phyloP scores from a whole-genome alignment of 768 basidiomycete species.

The Russula sp. region DNA sequence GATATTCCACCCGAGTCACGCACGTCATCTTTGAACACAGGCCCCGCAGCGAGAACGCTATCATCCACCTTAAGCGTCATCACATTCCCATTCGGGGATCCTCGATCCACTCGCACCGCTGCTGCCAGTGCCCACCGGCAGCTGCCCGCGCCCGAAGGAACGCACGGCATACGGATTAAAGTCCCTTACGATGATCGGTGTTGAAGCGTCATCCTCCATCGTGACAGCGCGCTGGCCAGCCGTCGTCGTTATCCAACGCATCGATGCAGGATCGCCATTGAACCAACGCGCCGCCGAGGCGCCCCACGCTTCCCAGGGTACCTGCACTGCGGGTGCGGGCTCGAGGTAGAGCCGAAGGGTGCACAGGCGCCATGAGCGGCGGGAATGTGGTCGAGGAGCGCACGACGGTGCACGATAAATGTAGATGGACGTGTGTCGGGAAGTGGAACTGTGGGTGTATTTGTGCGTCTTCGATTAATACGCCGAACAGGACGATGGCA shows the following conservation, averaged over 20 bases:
- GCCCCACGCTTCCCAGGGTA: constrained; percentile 35
- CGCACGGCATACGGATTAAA: constrained; percentile 31
- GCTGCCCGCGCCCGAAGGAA: constrained; percentile 13
- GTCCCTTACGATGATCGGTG: constrained; percentile 31
- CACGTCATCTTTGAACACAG: constrained; percentile 31
- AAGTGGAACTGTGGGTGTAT: constrained; percentile 7
- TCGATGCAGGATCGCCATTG: constrained; percentile 29
- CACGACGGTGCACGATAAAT: constrained; percentile 32
- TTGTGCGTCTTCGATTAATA: constrained; percentile 25
- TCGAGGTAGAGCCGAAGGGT: constrained; percentile 9
- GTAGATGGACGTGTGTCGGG: constrained; percentile 29
- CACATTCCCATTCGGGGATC: constrained; percentile 15
- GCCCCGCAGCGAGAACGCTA: constrained; percentile 3
- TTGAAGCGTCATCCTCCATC: constrained; percentile 7
- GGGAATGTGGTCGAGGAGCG: constrained; percentile 26
- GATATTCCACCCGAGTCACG: constrained; percentile 22
- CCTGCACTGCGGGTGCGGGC: not conserved
- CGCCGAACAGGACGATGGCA: constrained; percentile 33
- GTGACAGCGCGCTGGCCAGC: constrained; percentile 35
- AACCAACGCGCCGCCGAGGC: constrained; percentile 32
- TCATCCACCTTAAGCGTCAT: constrained; percentile 15
- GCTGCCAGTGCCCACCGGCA: not conserved
- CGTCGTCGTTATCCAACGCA: constrained; percentile 37
- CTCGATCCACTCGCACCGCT: constrained; percentile 11
- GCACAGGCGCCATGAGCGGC: not conserved